These are phyloP conservation scores for Clausena lansium DNA, from an alignment of 345 rosid species.

Conservation along the genomic window DNA sequence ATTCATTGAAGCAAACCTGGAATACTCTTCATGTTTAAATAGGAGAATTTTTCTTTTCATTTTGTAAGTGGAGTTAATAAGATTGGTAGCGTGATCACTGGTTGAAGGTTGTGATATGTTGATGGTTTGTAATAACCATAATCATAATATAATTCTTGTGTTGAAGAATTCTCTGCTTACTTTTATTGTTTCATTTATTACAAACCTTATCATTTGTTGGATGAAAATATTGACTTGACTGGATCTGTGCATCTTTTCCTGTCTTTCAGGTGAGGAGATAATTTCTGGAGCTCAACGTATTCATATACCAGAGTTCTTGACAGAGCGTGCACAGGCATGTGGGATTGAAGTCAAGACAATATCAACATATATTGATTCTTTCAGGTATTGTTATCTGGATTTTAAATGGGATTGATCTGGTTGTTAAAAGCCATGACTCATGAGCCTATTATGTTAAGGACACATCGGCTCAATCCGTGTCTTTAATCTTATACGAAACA, in stretches of 20 bases:
- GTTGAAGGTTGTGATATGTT: background rate
- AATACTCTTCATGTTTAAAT: background rate
- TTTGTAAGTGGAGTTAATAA: background rate
- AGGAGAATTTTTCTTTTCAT: background rate
- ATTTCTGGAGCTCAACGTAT: slow-evolving; percentile 94
- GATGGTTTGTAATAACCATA: background rate
- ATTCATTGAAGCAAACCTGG: background rate
- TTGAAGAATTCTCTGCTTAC: background rate
- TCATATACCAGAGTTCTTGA: slow-evolving; percentile 71
- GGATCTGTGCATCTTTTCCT: slow-evolving; percentile 8
- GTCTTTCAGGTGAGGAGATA: slow-evolving; percentile 75
- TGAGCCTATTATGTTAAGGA: background rate
- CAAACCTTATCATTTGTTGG: background rate
- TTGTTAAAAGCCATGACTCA: background rate
- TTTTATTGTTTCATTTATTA: background rate
- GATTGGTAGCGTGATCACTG: background rate
- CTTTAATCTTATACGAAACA: background rate
- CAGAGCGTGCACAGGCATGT: slow-evolving; percentile 60
- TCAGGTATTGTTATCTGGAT: slow-evolving; percentile 46
- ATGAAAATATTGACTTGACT: background rate
- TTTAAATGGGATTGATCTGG: background rate
- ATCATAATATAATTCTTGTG: background rate
- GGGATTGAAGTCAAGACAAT: slow-evolving; percentile 78
- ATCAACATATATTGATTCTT: slow-evolving; percentile 73
- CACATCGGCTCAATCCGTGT: background rate